Evolutionary conservation across 75 land plant genomes (phyloP), one percentile per base, ranked within the genome.

Genomic region (Pinus tabuliformis): DNA sequence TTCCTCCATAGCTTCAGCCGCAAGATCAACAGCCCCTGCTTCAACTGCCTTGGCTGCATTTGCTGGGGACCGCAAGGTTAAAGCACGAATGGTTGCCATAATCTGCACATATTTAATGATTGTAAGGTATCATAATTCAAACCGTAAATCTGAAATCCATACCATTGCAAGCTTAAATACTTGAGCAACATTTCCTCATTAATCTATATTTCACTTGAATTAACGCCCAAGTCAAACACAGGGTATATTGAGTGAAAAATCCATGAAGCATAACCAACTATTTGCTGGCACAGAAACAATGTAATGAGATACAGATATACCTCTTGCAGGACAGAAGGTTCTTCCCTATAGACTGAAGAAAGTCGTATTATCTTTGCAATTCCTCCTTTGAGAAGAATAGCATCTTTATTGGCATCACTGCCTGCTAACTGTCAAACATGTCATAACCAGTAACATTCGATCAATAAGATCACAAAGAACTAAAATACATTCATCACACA

Each of bases 241-340:
- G 21, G 21, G 16, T 59, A 36, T 24, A 33, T 58, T 33, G 33
- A 7, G 17, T 56, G 30, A 45, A 5, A 56, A 49, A 6, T 30
- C 54, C 14, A 26, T 61, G 16, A 22, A 57, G 22, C 39, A 14
- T 36, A 37, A 60, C 39, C 28, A 64, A 26, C 17, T 24, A 24
- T 26, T 22, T 30, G 16, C 37, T 13, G 20, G 45, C 39, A 68
- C 72, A 42, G 12, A 68, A 68, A 68, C 45, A 6, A 56, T 33
- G 3, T 13, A 26, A 63, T 56, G 76, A 58, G 37, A 60, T 57
- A 11, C 71, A 76, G 14, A 54, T 45, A 36, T 84, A 96, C 99
- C 99, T 96, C 99, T 86, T 92, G 98, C 58, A 96, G 57, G 14
- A 96, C 92, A 62, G 93, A 84, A 72, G 93, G 91, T 39, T 96